Percentiles rank a stretch among this genome's conserved stretches.
phyloP scores from a whole-genome alignment of 106 monocot genomes.

The Amphibolis antarctica region DNA sequence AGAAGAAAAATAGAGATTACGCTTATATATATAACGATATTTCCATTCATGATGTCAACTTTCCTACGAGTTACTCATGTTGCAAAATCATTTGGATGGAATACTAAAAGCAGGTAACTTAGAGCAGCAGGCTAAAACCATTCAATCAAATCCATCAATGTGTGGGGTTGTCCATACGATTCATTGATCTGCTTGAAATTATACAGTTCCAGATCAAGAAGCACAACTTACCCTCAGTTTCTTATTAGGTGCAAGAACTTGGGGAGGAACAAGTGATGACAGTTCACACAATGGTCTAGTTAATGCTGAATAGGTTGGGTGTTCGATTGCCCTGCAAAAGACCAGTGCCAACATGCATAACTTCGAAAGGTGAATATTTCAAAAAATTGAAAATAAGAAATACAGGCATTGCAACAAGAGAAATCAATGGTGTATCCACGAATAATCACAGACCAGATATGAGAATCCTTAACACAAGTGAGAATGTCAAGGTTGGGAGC shows the following conservation, averaged over 20 bases:
- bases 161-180: no score
- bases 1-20: no score
- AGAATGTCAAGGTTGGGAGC: constrained; percentile 99
- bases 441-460: constrained; percentile 75
- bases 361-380: not conserved
- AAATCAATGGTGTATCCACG: not conserved
- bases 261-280: constrained; percentile 95
- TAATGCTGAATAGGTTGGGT: constrained; percentile 94
- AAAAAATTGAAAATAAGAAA: no score
- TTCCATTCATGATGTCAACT: no score
- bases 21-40: no score
- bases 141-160: no score
- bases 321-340: constrained; percentile 86
- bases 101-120: no score
- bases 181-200: not conserved
- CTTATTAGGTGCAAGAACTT: constrained; percentile 78
- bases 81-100: no score
- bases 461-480: constrained; percentile 98
- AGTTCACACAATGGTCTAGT: constrained; percentile 94
- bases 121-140: no score
- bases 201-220: not conserved
- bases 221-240: constrained; percentile 74
- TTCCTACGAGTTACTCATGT: no score
- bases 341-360: constrained; percentile 1
- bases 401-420: not conserved